These are phyloP conservation scores for Pestalotiopsis sp. DNA, from an alignment of 2,329 filamentous ascomycete genomes.

Conservation along the genomic window DNA sequence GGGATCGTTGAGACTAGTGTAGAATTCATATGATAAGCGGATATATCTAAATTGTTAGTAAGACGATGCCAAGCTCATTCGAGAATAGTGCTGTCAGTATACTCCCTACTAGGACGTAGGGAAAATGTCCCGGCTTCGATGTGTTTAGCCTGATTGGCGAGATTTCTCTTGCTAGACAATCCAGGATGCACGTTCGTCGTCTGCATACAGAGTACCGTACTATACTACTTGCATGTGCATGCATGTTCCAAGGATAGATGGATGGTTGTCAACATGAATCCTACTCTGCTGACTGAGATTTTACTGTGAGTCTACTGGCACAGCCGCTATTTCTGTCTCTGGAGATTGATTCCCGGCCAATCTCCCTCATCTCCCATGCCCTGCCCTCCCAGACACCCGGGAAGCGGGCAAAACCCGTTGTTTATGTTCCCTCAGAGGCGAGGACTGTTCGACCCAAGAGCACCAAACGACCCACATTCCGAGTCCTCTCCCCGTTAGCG, in stretches of 20 bases:
- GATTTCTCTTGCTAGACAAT: not conserved
- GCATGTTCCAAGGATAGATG: not conserved
- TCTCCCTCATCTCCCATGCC: not conserved
- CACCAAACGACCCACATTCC: not conserved
- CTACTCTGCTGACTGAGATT: not conserved
- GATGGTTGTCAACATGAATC: not conserved
- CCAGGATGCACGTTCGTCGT: not conserved
- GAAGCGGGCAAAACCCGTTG: not conserved
- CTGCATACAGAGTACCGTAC: no score
- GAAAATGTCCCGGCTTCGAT: not conserved
- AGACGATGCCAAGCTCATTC: not conserved
- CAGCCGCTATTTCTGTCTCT: not conserved
- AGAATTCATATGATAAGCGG: no score
- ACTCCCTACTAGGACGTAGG: not conserved
- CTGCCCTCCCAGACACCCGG: not conserved
- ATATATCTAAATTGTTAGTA: not conserved
- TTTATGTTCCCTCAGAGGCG: not conserved
- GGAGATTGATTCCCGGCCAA: not conserved
- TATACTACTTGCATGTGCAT: not conserved
- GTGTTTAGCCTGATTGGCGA: not conserved
- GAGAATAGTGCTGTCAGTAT: not conserved
- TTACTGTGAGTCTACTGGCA: not conserved
- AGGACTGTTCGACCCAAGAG: not conserved
- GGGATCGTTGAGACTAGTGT: not conserved
- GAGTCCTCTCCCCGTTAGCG: not conserved